Conservation (phyloP, 2,329 filamentous ascomycete genomes). For the Cladosporium sp. region DNA sequence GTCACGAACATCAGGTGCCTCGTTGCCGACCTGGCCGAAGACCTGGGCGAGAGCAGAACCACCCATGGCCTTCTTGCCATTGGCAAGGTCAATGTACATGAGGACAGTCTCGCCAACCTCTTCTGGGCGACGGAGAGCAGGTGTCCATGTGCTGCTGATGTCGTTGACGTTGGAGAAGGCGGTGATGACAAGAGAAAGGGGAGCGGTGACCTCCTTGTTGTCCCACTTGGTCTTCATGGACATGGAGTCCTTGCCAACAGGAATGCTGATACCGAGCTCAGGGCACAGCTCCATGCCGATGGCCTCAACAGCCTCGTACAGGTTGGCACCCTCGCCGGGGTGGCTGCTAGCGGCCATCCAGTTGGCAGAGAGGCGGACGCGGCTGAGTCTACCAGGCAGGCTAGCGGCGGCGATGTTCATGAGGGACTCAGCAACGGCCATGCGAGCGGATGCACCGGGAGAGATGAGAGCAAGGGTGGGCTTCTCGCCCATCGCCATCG, state of each 20-base stretch:
- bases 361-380: constrained; percentile 88
- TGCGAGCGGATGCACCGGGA: constrained; percentile 82
- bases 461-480: constrained; percentile 86
- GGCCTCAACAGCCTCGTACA: constrained; percentile 91
- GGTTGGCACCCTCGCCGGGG: constrained; percentile 82
- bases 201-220: constrained; percentile 82
- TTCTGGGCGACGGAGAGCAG: constrained; percentile 74
- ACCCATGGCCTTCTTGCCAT: constrained; percentile 75
- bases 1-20: constrained; percentile 81
- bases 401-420: constrained; percentile 87
- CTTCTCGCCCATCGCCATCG: constrained; percentile 97
- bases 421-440: constrained; percentile 91
- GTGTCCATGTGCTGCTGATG: constrained; percentile 87
- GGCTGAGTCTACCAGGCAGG: constrained; percentile 66
- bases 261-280: constrained; percentile 84
- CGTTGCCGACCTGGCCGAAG: constrained; percentile 78
- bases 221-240: constrained; percentile 99
- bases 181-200: constrained; percentile 85
- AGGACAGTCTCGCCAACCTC: constrained; percentile 86
- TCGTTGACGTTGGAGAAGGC: constrained; percentile 83
- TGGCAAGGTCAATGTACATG: constrained; percentile 85
- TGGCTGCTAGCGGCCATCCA: constrained; percentile 99
- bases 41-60: constrained; percentile 89
- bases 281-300: constrained; percentile 92
- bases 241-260: constrained; percentile 96